A percentile compares a stretch with the other conserved stretches of the same genome.
Evolutionary conservation across 2,329 filamentous ascomycete genomes (phyloP).

Genomic region (Phyllosticta citrichinensis): DNA sequence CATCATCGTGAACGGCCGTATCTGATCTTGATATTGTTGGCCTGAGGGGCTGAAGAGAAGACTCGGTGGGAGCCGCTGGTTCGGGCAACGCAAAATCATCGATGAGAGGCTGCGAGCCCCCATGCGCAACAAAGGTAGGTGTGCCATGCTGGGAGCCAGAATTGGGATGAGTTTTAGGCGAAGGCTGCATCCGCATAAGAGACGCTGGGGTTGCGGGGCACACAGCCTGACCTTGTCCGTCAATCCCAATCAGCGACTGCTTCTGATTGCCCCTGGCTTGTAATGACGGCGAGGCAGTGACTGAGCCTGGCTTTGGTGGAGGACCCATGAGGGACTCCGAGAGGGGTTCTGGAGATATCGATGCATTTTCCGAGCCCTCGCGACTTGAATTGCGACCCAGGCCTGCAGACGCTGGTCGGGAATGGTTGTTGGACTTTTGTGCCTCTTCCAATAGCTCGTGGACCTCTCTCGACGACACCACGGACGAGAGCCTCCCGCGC

Average conservation of each 20-base stretch:
- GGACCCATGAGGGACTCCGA: constrained; percentile 42
- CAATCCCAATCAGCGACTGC: constrained; percentile 22
- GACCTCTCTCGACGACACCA: constrained; percentile 37
- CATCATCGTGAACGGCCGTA: constrained; percentile 38
- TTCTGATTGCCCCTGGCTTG: constrained; percentile 31
- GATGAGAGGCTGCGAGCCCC: constrained; percentile 29
- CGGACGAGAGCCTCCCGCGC: constrained; percentile 29
- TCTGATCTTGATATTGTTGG: constrained; percentile 42
- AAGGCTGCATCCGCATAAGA: constrained; percentile 53
- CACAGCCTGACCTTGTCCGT: constrained; percentile 7
- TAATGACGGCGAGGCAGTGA: constrained; percentile 58
- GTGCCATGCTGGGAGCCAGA: constrained; percentile 2
- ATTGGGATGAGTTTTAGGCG: constrained; percentile 15
- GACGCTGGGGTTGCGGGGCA: constrained; percentile 68
- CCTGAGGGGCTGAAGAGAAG: constrained; percentile 19
- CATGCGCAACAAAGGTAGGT: constrained; percentile 17
- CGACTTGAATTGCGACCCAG: constrained; percentile 18
- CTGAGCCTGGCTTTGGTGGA: constrained; percentile 54
- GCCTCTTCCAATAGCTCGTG: constrained; percentile 31
- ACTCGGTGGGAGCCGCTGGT: constrained; percentile 42
- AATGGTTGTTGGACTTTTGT: constrained; percentile 18
- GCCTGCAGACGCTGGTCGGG: constrained; percentile 4
- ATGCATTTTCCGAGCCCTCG: constrained; percentile 36
- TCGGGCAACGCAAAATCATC: constrained; percentile 66
- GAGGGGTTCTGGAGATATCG: constrained; percentile 41